A percentile compares a stretch with the other conserved stretches of the same genome.
phyloP scores from a whole-genome alignment of 78 protist species.

The Isochrysis galbana region DNA sequence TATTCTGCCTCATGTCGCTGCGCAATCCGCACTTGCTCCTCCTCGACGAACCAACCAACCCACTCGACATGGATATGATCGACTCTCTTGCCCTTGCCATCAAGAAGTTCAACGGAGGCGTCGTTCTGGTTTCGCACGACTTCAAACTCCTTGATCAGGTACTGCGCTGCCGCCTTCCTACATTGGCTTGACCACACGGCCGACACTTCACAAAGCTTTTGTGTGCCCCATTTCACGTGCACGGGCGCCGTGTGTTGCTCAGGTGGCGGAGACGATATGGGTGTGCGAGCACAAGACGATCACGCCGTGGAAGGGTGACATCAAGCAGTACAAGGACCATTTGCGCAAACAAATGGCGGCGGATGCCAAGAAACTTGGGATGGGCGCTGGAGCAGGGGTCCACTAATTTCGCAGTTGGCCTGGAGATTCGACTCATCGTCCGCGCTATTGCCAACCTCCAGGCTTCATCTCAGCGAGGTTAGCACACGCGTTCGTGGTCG shows the following conservation, averaged over 20 bases:
- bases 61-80: constrained; percentile 78
- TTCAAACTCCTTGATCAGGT: constrained; percentile 41
- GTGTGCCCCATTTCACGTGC: neutral
- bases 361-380: neutral
- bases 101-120: constrained; percentile 80
- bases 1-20: constrained; percentile 58
- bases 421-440: too few relatives aligned
- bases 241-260: too few relatives aligned
- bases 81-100: constrained; percentile 84
- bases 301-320: neutral
- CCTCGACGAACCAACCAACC: constrained; percentile 92
- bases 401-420: too few relatives aligned
- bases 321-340: neutral
- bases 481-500: too few relatives aligned
- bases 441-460: too few relatives aligned
- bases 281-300: constrained; percentile 52
- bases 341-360: neutral
- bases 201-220: neutral
- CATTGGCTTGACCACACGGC: neutral
- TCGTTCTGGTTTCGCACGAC: constrained; percentile 73
- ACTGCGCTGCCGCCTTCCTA: too few relatives aligned
- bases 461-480: too few relatives aligned
- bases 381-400: neutral
- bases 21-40: constrained; percentile 12
- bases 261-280: constrained; percentile 44